Conservation (phyloP, 2,329 filamentous ascomycete genomes). For the Sporothrix dimorphospora region DNA sequence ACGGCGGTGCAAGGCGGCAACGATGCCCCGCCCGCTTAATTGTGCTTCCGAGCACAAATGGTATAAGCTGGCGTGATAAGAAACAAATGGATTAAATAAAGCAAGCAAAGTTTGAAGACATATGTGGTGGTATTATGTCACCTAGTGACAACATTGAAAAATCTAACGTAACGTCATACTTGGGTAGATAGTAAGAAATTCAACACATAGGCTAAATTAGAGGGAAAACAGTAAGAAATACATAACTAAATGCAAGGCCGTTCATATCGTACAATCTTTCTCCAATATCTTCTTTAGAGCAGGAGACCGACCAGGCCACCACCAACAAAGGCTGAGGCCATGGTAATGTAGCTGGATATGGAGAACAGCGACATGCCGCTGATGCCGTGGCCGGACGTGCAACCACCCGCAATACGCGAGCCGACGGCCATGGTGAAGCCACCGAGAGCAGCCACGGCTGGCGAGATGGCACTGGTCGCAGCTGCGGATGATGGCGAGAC, state of each 20-base stretch:
- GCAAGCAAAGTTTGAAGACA: not conserved
- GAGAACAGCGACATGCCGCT: conserved; percentile 67
- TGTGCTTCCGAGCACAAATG: not conserved
- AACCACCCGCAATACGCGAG: conserved; percentile 65
- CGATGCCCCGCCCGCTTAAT: not conserved
- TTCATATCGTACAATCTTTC: not conserved
- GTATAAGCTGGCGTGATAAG: no score
- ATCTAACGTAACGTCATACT: not conserved
- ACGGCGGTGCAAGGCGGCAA: not conserved
- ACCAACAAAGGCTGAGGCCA: conserved; percentile 59
- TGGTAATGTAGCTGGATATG: conserved; percentile 63
- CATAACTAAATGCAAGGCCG: not conserved
- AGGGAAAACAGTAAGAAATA: not conserved
- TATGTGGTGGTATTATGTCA: not conserved
- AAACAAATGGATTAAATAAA: not conserved
- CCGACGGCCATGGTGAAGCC: conserved; percentile 63
- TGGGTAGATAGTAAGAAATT: not conserved
- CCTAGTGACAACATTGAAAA: not conserved
- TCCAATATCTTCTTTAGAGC: not conserved
- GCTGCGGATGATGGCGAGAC: conserved; percentile 29
- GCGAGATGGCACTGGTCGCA: conserved; percentile 39
- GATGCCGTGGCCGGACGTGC: conserved; percentile 70
- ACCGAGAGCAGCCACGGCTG: conserved; percentile 51
- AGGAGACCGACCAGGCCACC: conserved; percentile 41
- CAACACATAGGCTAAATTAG: not conserved